These are phyloP conservation scores for Arctium minus DNA, from an alignment of 129 eudicot genomes.

Conservation along the genomic window DNA sequence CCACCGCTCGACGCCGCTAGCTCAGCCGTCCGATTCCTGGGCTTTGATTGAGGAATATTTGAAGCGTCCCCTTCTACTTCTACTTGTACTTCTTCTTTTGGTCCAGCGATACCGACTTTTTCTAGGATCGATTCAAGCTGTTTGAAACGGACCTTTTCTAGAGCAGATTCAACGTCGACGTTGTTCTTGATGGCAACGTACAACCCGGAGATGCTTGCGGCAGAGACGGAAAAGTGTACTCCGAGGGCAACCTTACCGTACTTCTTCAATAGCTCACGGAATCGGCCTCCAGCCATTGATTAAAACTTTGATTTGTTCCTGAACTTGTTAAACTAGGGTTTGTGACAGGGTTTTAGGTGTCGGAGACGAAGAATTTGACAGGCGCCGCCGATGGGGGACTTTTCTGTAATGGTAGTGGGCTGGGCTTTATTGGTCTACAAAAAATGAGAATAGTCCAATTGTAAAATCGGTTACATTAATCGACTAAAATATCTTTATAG, in stretches of 20 bases:
- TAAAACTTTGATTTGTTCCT: not conserved
- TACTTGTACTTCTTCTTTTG: slow-evolving; percentile 15
- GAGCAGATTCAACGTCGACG: slow-evolving; percentile 76
- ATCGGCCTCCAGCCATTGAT: slow-evolving; percentile 57
- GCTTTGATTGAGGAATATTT: slow-evolving; percentile 5
- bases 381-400: slow-evolving; percentile 3
- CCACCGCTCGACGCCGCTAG: slow-evolving; percentile 82
- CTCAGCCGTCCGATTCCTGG: slow-evolving; percentile 79
- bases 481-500: too few species aligned
- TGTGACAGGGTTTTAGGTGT: slow-evolving; percentile 11
- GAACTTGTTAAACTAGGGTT: slow-evolving; percentile 4
- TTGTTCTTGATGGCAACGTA: slow-evolving; percentile 84
- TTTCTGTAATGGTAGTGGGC: not conserved
- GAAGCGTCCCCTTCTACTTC: not conserved
- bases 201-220: slow-evolving; percentile 62
- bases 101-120: slow-evolving; percentile 27
- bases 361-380: slow-evolving; percentile 1
- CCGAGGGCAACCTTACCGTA: slow-evolving; percentile 87
- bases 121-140: slow-evolving; percentile 33
- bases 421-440: not conserved
- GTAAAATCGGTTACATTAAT: too few species aligned
- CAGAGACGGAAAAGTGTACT: slow-evolving; percentile 79
- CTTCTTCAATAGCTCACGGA: slow-evolving; percentile 58
- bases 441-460: not conserved
- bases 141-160: slow-evolving; percentile 66